Conservation (phyloP, 2,329 filamentous ascomycete species). For the Conoideocrella luteorostrata region DNA sequence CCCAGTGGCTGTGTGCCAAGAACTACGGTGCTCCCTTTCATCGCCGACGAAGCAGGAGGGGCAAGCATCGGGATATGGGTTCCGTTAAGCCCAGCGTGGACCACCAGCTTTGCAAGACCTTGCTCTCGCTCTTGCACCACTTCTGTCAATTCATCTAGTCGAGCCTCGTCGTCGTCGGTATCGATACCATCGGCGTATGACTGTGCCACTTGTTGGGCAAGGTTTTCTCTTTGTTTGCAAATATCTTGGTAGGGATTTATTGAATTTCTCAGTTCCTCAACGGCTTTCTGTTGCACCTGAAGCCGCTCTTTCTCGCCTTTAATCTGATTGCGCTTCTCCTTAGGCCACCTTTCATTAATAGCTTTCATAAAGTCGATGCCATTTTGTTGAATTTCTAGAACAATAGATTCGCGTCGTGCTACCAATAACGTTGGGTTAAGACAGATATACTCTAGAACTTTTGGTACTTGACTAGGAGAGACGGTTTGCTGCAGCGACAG, state of each 20-base stretch:
- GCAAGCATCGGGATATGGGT: slow-evolving; percentile 28
- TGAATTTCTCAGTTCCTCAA: slow-evolving; percentile 35
- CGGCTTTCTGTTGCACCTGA: slow-evolving; percentile 36
- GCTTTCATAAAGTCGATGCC: slow-evolving; percentile 40
- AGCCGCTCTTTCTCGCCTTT: slow-evolving; percentile 45
- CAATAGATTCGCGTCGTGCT: slow-evolving; percentile 30
- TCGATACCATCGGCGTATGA: slow-evolving; percentile 46
- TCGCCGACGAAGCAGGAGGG: slow-evolving; percentile 8
- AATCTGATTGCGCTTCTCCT: slow-evolving; percentile 38
- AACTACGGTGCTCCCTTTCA: slow-evolving; percentile 25
- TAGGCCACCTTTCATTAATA: slow-evolving; percentile 39
- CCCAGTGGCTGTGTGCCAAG: slow-evolving; percentile 37
- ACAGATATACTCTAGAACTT: slow-evolving; percentile 23
- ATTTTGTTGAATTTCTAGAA: slow-evolving; percentile 39
- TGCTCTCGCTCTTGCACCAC: slow-evolving; percentile 38
- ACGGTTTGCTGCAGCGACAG: background rate
- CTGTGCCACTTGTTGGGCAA: slow-evolving; percentile 41
- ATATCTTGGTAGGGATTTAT: slow-evolving; percentile 37
- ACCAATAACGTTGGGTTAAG: slow-evolving; percentile 26
- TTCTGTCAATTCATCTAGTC: slow-evolving; percentile 41
- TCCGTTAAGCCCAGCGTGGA: slow-evolving; percentile 40
- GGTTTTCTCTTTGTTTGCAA: slow-evolving; percentile 35
- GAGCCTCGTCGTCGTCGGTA: slow-evolving; percentile 44
- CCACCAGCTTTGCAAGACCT: slow-evolving; percentile 33
- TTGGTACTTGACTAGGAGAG: slow-evolving; percentile 19